phyloP scores from a whole-genome alignment of 768 basidiomycete species.

The Paxillus involutus region DNA sequence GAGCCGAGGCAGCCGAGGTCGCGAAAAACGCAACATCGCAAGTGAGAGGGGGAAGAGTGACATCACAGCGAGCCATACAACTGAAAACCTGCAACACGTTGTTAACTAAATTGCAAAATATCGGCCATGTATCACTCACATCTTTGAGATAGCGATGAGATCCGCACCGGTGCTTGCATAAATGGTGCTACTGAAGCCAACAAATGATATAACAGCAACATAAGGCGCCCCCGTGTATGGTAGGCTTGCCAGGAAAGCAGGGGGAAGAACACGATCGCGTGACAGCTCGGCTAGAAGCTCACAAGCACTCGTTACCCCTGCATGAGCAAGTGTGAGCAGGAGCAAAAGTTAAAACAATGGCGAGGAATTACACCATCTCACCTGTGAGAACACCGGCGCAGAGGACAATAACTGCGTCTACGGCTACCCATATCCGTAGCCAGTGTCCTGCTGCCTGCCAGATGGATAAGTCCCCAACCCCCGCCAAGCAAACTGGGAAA shows the following conservation, averaged over 20 bases:
- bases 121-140: slow-evolving; percentile 35
- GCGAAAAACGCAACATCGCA: slow-evolving; percentile 62
- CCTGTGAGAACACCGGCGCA: slow-evolving; percentile 74
- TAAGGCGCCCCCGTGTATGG: slow-evolving; percentile 53
- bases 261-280: slow-evolving; percentile 60
- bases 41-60: slow-evolving; percentile 60
- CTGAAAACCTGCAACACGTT: slow-evolving; percentile 49
- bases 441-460: slow-evolving; percentile 55
- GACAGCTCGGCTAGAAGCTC: slow-evolving; percentile 59
- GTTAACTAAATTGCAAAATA: slow-evolving; percentile 1
- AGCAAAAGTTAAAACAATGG: not conserved
- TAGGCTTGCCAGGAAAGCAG: slow-evolving; percentile 45
- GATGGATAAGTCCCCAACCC: not conserved
- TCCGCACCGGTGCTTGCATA: slow-evolving; percentile 60
- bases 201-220: slow-evolving; percentile 51
- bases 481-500: not conserved
- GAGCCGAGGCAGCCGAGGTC: slow-evolving; percentile 52
- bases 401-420: slow-evolving; percentile 70
- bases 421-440: slow-evolving; percentile 61
- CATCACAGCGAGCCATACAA: slow-evolving; percentile 69
- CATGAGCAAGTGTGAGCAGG: slow-evolving; percentile 1
- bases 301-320: slow-evolving; percentile 58
- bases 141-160: slow-evolving; percentile 55
- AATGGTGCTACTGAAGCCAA: slow-evolving; percentile 47
- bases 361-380: slow-evolving; percentile 14